A percentile compares a stretch with the other conserved stretches of the same genome.
Evolutionary conservation across 1,284 basidiomycete species (phyloP).

Genomic region (Schizopora paradoxa): DNA sequence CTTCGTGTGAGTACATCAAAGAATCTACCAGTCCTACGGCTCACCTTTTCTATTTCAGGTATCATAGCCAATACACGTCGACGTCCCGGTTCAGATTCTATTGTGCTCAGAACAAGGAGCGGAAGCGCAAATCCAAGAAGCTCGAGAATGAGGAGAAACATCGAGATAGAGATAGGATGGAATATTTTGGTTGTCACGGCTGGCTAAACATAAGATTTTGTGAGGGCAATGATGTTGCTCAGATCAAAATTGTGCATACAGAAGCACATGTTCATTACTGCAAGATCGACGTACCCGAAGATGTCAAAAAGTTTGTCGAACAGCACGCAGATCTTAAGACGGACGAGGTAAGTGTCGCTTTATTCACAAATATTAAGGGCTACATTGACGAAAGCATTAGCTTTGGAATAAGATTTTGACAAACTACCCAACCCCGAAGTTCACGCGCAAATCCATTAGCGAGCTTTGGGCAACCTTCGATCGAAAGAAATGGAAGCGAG

Average conservation of each 20-base stretch:
- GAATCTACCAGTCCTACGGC: neutral
- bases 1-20: neutral
- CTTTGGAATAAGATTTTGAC: neutral
- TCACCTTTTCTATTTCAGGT: neutral
- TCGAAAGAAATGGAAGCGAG: neutral
- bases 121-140: neutral
- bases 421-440: neutral
- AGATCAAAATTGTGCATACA: neutral
- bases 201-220: neutral
- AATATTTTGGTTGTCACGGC: neutral
- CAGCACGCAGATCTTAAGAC: neutral
- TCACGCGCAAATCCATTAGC: neutral
- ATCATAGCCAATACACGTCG: neutral
- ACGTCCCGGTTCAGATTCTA: neutral
- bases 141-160: neutral
- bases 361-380: neutral
- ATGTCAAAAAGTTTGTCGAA: neutral
- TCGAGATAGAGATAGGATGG: neutral
- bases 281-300: neutral
- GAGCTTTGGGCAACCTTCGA: neutral
- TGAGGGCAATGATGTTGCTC: neutral
- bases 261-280: slow-evolving; percentile 1
- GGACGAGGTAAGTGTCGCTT: neutral
- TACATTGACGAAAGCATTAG: too few species aligned
- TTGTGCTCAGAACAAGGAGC: neutral